phyloP scores from a whole-genome alignment of 345 rosid genomes.

The Orychophragmus violaceus region DNA sequence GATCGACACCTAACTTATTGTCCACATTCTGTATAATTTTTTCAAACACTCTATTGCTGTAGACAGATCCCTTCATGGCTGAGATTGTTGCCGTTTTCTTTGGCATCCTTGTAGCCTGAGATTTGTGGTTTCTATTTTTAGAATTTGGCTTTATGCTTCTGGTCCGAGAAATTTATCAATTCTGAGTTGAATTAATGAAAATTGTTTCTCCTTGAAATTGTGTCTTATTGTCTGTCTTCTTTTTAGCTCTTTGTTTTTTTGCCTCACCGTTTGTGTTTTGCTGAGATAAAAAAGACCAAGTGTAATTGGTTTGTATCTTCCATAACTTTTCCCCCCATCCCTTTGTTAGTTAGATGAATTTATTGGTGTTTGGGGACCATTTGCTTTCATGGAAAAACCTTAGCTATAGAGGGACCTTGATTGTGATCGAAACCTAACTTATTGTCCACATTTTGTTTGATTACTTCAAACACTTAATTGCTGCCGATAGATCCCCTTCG shows the following conservation, averaged over 20 bases:
- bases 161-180: neutral
- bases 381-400: neutral
- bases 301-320: conserved; percentile 2
- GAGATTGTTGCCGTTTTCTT: no score
- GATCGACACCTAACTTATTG: no score
- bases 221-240: neutral
- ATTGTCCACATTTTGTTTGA: conserved; percentile 3
- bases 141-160: neutral
- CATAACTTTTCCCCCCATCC: neutral
- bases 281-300: neutral
- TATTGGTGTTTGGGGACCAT: conserved; percentile 13
- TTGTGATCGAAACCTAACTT: conserved; percentile 28
- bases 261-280: neutral
- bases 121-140: neutral
- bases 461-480: no score
- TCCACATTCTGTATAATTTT: no score
- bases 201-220: neutral
- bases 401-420: conserved; percentile 14
- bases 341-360: neutral
- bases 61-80: no score
- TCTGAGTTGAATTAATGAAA: neutral
- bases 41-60: no score
- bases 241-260: no score
- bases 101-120: neutral
- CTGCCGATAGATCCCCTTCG: neutral